phyloP scores from a whole-genome alignment of 1,284 basidiomycete species.

The Papiliotrema nemorosa region DNA sequence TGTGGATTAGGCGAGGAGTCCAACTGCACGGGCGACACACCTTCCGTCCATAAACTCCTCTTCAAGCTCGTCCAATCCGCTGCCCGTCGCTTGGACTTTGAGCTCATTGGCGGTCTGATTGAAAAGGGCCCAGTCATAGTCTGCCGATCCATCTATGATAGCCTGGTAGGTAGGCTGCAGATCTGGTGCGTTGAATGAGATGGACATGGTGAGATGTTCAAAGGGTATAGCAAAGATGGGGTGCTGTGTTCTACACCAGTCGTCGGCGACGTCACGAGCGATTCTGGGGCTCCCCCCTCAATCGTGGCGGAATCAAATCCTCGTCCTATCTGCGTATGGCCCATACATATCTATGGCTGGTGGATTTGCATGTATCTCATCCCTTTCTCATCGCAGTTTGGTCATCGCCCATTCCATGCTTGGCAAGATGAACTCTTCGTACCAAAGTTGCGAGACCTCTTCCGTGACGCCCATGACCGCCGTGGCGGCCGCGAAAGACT shows the following conservation, averaged over 20 bases:
- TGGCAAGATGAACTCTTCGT: too few species aligned
- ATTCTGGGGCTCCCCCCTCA: neutral
- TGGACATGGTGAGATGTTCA: slow-evolving; percentile 36
- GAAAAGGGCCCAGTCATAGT: slow-evolving; percentile 79
- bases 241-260: neutral
- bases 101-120: slow-evolving; percentile 84
- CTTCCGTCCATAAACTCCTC: slow-evolving; percentile 93
- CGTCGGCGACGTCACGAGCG: neutral
- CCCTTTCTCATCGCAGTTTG: too few species aligned
- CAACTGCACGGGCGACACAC: slow-evolving; percentile 46
- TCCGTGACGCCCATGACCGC: too few species aligned
- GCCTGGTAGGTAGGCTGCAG: slow-evolving; percentile 75
- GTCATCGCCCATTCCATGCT: too few species aligned
- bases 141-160: slow-evolving; percentile 64
- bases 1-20: slow-evolving; percentile 34
- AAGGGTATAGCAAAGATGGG: neutral
- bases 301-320: neutral
- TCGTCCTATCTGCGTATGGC: too few species aligned
- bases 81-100: slow-evolving; percentile 80
- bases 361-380: too few species aligned
- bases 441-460: too few species aligned
- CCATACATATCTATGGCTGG: too few species aligned
- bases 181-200: slow-evolving; percentile 52
- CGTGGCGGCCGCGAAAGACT: too few species aligned
- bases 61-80: slow-evolving; percentile 81